Base-by-base conservation (phyloP, 2,329 filamentous ascomycete species). In the Didymella arachidicola region DNA sequence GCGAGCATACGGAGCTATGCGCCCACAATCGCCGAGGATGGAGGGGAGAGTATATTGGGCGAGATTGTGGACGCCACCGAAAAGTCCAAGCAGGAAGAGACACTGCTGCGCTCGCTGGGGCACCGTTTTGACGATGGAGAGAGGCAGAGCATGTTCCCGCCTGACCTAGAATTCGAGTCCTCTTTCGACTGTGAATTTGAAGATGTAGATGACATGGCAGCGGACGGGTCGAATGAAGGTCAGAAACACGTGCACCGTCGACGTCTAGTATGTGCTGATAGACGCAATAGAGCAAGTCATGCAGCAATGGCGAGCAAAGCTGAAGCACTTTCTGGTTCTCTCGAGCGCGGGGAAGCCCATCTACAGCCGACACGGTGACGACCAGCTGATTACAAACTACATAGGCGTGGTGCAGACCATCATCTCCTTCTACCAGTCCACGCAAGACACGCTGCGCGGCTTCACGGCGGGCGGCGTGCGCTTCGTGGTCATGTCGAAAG, bases 341-440 rank as follows among this genome's bases (percentile, higher is more conserved):
- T 98, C 95, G 2, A 94, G 93, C 14, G 94, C 96, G 10, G 95
- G 95, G 19, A 99, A 99, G 76, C 96, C 95, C 11, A 96, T 99
- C 47, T 99, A 94, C 83, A 98, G 93, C 71, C 87, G 96, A 47
- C 94, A 99, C 74, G 95, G 96, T 39, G 92, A 97, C 67, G 85
- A 96, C 65, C 88, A 89, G 53, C 81, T 98, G 42, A 92, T 98
- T 73, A 97, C 96, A 69, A 90, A 91, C 49, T 97, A 95, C 69
- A 94, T 98, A 75, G 95, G 95, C 39, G 89, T 99, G 18, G 89
- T 97, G 2, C 95, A 98, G 75, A 99, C 95, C 42, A 94, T 99
- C 68, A 97, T 99, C 62, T 98, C 95, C 1, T 97, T 97, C 74
- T 98, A 96, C 72, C 90, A 97, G 74, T 88, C 88, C 44, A 86